These are phyloP conservation scores for Suillus tomentosus DNA, from an alignment of 768 basidiomycete species.

Conservation along the genomic window DNA sequence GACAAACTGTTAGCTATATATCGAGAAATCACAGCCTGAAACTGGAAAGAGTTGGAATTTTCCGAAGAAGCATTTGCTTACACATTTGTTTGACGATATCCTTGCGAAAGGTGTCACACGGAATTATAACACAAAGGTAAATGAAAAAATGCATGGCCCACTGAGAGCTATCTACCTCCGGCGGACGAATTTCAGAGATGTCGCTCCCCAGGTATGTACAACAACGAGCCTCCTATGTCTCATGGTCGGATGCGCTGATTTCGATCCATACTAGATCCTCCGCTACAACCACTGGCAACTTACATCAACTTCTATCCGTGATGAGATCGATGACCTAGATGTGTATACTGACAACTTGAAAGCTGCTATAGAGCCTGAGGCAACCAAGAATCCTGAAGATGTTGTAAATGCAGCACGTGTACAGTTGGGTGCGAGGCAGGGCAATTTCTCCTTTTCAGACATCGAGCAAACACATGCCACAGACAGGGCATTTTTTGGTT, in stretches of 20 bases:
- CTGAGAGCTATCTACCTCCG: neutral
- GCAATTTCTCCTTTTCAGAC: neutral
- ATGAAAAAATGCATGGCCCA: conserved; percentile 1
- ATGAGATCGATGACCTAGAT: neutral
- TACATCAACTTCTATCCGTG: neutral
- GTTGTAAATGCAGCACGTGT: neutral
- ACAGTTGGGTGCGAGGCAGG: neutral
- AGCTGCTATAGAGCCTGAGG: neutral
- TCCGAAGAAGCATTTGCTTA: neutral
- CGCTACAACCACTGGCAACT: neutral
- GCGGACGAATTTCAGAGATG: neutral
- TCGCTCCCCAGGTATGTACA: neutral
- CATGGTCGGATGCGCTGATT: neutral
- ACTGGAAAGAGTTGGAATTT: neutral
- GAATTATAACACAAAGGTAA: neutral
- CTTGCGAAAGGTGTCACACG: neutral
- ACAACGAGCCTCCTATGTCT: neutral
- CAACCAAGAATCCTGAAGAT: neutral
- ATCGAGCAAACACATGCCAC: neutral
- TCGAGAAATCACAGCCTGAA: neutral
- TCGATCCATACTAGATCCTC: neutral
- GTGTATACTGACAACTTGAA: neutral
- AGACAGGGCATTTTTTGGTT: conserved; percentile 3
- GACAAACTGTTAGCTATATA: neutral
- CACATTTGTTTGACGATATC: neutral